Evolutionary conservation across 2,329 filamentous ascomycete genomes (phyloP), one percentile per base, ranked within the genome.

Genomic region (Cryphonectria nitschkei): DNA sequence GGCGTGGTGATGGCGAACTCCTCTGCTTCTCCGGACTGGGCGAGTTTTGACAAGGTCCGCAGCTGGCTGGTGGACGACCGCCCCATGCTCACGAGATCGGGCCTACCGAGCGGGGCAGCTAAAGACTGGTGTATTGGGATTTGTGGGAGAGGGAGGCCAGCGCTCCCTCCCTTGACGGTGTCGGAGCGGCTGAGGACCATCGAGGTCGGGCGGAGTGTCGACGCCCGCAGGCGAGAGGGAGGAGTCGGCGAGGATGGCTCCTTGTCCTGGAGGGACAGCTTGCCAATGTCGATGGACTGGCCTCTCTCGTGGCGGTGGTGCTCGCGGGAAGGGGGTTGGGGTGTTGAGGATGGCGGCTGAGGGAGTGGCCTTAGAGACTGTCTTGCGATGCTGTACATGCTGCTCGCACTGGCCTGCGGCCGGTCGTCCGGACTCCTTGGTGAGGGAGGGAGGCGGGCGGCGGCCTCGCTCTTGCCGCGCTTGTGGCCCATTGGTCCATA

Each of bases 61-160:
- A 99, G 87, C 80, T 99, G 93, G 70, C 92, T 91, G 1, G 96
- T 98, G 0, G 95, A 93, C 0, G 96, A 98, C 76, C 93, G 93
- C 70, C 95, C 92, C 26, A 99, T 85, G 46, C 89, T 91, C 79
- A 94, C 89, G 14, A 98, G 85, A 74, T 98, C 94, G 2, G 93
- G 91, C 0, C 88, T 85, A 9, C 85, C 87, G 22, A 94, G 80
- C 3, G 86, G 83, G 16, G 85, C 76, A 73, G 81, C 77, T 70
- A 83, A 75, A 76, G 81, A 71, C 79, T 81, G 77, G 76, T 82
- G 82, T 66, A 63, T 81, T 74, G 72, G 79, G 72, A 66, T 79
- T 72, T 78, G 76, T 39, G 76, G 76, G 66, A 77, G 79, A 16
- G 75, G 77, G 16, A 79, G 76, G 9, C 75, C 78, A 43, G 74